Conservation (phyloP, 2,329 filamentous ascomycete genomes). For the Xylaria sp. region DNA sequence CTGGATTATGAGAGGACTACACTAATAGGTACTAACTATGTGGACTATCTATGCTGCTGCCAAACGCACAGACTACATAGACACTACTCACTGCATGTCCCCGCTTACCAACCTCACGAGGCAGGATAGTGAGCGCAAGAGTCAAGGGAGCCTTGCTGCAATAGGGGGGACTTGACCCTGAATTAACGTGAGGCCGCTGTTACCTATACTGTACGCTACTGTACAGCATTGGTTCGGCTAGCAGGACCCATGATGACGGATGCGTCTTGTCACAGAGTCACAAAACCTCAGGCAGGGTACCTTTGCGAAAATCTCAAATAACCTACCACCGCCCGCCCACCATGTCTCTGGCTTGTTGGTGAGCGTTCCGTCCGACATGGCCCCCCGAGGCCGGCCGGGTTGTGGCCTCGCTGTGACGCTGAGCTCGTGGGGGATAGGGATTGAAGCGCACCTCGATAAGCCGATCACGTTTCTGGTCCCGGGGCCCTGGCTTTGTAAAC, state of each 20-base stretch:
- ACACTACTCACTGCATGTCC: slow-evolving; percentile 5
- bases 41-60: background rate
- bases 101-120: slow-evolving; percentile 27
- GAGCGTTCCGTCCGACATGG: background rate
- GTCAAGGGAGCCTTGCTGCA: slow-evolving; percentile 18
- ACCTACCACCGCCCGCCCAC: slow-evolving; percentile 2
- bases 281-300: slow-evolving; percentile 9
- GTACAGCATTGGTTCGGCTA: slow-evolving; percentile 26
- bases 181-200: slow-evolving; percentile 23
- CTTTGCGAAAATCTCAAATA: slow-evolving; percentile 25
- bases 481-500: slow-evolving; percentile 13
- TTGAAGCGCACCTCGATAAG: slow-evolving; percentile 7
- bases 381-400: background rate
- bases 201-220: slow-evolving; percentile 26
- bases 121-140: slow-evolving; percentile 11
- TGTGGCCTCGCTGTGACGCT: slow-evolving; percentile 9
- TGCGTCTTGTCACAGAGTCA: slow-evolving; percentile 19
- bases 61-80: slow-evolving; percentile 22
- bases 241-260: slow-evolving; percentile 19
- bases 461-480: slow-evolving; percentile 13
- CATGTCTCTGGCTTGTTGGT: slow-evolving; percentile 8
- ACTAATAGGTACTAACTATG: background rate
- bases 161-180: slow-evolving; percentile 25
- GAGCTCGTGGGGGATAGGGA: slow-evolving; percentile 12
- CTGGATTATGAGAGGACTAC: background rate